Evolutionary conservation across 768 basidiomycete genomes (phyloP), one percentile per base, ranked within the genome.

Genomic region (Neoboletus subvelutipes): DNA sequence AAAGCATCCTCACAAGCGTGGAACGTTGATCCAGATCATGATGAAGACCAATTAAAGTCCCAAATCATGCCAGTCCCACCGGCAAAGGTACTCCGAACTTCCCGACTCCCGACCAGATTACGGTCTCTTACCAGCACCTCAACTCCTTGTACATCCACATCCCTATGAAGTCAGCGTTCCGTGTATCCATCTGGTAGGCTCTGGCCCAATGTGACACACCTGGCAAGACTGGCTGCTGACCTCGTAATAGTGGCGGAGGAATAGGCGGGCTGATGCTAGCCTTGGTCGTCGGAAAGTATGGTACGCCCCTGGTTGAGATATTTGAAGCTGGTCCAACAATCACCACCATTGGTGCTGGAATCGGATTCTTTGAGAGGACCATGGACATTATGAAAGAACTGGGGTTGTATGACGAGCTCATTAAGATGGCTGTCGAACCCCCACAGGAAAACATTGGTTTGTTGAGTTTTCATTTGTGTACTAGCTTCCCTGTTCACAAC

Each of bases 341-440:
- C 34, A 70, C 72, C 3, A 76, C 78, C 43, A 67, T 77, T 42
- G 80, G 80, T 9, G 79, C 78, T 22, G 80, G 79, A 1, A 74
- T 82, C 42, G 70, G 66, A 3, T 59, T 85, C 10, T 84, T 76
- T 61, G 75, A 76, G 26, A 78, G 83, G 74, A 67, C 62, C 72
- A 76, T 76, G 75, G 72, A 71, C 13, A 69, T 77, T 7, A 57
- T 80, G 62, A 66, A 73, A 33, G 62, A 68, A 4, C 61, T 81
- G 36, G 79, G 76, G 1, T 52, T 81, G 8, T 71, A 74, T 15
- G 69, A 76, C 8, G 76, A 74, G 15, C 43, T 72, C 28, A 15
- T 54, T 2, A 55, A 59, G 37, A 33, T 70, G 46, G 61, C 66
- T 5, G 18, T 37, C 11, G 49, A 52, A 18, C 54, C 56, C 29